Base-by-base conservation (phyloP, 257 asterid genomes). In the Solanum verrucosum region DNA sequence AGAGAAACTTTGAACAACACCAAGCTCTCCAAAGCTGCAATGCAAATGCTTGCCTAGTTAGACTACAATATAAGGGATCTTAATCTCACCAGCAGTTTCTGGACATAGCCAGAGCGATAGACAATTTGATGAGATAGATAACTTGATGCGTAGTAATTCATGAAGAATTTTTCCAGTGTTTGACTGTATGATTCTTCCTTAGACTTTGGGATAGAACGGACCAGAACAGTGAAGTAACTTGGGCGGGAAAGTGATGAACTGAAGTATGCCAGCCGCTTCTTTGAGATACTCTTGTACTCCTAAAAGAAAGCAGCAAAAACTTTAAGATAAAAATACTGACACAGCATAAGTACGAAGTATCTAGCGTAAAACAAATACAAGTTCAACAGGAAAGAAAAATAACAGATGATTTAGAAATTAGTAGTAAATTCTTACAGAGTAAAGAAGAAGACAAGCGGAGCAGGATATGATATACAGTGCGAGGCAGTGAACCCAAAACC, bases 401-500 rank as follows among this genome's bases (percentile, higher is more conserved):
- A 33, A 35, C 77, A 35, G 79, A 34, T 56, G 60, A 77, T 35
- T 42, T 14, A 29, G 86, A 49, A 49, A 52, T 40, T 49, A 31
- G 44, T 31, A 9, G 40, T 52, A 84, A 44, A 46, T 65, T 79
- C 92, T 91, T 90, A 91, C 93, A 90, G 44, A 25, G 81, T 88
- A 88, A 72, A 91, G 92, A 87, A 90, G 89, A 72, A 73, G 83
- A 86, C 91, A 90, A 31, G 89, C 86, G 44, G 84, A 75, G 72
- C 85, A 82, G 79, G 91, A 85, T 71, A 91, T 75, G 84, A 87
- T 68, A 87, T 91, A 91, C 46, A 87, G 74, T 42, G 90, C 89
- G 10, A 78, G 86, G 84, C 90, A 91, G 91, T 90, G 93, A 78
- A 71, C 90, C 93, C 93, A 91, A 65, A 91, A 85, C 91, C 93